Evolutionary conservation across 176 grass and related monocot genomes (phyloP), one percentile per base, ranked within the genome.

Genomic region (Urochloa ruziziensis): DNA sequence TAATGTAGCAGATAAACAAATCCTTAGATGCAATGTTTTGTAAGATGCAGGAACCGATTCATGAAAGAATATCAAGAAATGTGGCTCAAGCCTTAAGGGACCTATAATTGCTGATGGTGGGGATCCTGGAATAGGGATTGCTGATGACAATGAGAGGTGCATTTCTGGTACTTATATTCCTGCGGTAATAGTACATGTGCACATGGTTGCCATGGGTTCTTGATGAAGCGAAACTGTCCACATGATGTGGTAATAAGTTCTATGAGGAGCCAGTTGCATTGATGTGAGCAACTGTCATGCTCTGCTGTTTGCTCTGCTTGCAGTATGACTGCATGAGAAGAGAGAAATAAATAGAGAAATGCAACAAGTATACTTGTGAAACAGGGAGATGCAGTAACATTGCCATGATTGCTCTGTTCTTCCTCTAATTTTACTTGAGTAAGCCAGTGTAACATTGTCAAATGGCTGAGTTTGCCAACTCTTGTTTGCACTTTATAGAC

Each of bases 11-110:
- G 37, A 28, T 18, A 42, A 51, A 51, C 21, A 84, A 10, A 56
- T 58, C 65, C 71, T 77, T 53, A 37, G 7, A 82, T 82, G 17
- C 80, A 48, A 46, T 76, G 70, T 62, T 71, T 73, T 84, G 4
- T 77, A 54, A 76, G 81, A 79, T 82, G 16, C 63, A 98, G 96
- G 96, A 92, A 72, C 93, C 87, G 3, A 87, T 98, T 37, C 89
- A 89, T 49, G 85, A 94, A 29, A 96, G 93, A 77, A 98, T 98
- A 81, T 98, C 91, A 34, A 96, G 89, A 70, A 98, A 98, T 27
- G 85, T 98, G 0, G 75, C 89, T 25, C 33, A 86, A 58, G 91
- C 91, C 18, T 70, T 96, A 36, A 74, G 35, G 56, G 59, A 37
- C 70, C 44, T 94, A 21, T 98, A 70, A 94, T 83, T 79, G 39